A percentile compares a stretch with the other conserved stretches of the same genome.
Evolutionary conservation across 2,329 filamentous ascomycete genomes (phyloP).

Genomic region (Cercospora zeae-maydis): DNA sequence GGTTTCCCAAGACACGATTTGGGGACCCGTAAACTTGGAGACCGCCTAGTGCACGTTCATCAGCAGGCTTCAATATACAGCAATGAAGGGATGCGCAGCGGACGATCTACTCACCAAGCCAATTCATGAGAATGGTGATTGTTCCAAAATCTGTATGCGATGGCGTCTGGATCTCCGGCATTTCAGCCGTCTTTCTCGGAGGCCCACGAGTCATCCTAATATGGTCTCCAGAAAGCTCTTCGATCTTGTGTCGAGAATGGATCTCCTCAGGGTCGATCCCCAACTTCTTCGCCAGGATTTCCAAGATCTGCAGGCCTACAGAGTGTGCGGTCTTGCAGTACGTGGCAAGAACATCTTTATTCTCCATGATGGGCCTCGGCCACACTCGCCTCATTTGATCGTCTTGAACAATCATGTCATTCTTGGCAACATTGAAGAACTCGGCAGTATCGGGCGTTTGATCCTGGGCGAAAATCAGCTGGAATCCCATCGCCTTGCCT

Average conservation of each 20-base stretch:
- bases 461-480: constrained; percentile 13
- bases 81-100: neutral
- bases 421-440: constrained; percentile 56
- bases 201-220: constrained; percentile 53
- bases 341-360: constrained; percentile 37
- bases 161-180: constrained; percentile 38
- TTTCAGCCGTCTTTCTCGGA: constrained; percentile 39
- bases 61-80: neutral
- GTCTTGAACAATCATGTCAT: constrained; percentile 48
- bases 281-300: constrained; percentile 46
- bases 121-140: constrained; percentile 56
- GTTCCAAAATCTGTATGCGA: constrained; percentile 56
- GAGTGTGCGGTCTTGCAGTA: constrained; percentile 48
- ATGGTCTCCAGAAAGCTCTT: constrained; percentile 48
- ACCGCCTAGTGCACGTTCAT: constrained; percentile 38
- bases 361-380: constrained; percentile 28
- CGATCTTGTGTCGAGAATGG: constrained; percentile 44
- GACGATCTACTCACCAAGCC: constrained; percentile 32
- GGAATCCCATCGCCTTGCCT: neutral
- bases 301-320: constrained; percentile 47
- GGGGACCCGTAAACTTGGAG: constrained; percentile 46
- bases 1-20: constrained; percentile 22
- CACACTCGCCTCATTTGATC: constrained; percentile 31
- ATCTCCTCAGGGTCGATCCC: constrained; percentile 44
- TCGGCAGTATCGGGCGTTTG: constrained; percentile 54